Base-by-base conservation (phyloP, 495 filamentous ascomycete genomes). In the Talaromyces adpressus region DNA sequence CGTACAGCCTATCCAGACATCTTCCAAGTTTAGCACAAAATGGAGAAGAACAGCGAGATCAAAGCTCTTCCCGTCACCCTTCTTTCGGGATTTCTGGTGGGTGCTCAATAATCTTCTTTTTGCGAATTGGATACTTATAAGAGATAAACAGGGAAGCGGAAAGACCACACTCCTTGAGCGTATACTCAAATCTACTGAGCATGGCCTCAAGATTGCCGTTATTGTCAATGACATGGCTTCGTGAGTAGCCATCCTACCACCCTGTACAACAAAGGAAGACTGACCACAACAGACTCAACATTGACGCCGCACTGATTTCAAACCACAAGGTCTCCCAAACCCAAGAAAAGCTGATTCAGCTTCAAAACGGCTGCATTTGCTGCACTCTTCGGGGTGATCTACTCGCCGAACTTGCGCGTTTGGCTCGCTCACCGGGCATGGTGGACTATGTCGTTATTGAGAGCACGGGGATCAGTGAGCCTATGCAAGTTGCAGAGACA, bases 301-400 rank as follows among this genome's bases (percentile, higher is more conserved):
- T 85, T 65, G 83, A 85, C 64, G 82, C 82, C 1, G 71, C 79
- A n/a, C 75, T 85, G 6, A 80, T 85, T 32, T 74, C 71, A 7
- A 72, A 81, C 59, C 82, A 84, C 72, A 76, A 77, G 47, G 73
- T 85, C 65, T 75, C 73, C 51, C 72, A 79, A 49, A 80, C 75
- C n/a, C 73, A 82, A 54, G 81, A 86, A 62, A 82, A 83, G 62
- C 72, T 87, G 53, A 80, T 87, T n/a, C 77, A 81, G 57, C 73
- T 87, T 54, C 83, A 87, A 64, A 87, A 87, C 51, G 84, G 83
- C 6, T 87, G 84, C 63, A 87, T 87, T 61, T 87, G 83, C 69
- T 87, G 84, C 62, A 87, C 83, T 0, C 71, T 87, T 0, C 79
- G 84, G 20, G 82, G 84, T 3, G 84, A 87, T 59, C 69, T 87